Base-by-base conservation (phyloP, 495 filamentous ascomycete genomes). In the Penicillium odoratum region DNA sequence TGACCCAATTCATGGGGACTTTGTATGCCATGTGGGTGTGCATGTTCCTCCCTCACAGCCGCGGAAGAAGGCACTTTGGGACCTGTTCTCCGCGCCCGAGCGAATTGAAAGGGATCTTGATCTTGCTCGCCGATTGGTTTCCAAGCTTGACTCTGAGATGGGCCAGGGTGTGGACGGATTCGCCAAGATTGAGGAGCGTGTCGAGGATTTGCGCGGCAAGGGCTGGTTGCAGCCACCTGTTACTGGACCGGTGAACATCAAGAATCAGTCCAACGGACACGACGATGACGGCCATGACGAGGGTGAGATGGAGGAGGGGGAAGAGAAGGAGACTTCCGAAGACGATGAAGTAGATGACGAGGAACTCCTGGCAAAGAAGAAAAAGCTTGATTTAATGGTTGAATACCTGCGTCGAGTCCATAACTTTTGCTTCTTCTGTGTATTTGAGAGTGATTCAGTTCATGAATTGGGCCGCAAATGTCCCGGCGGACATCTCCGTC, bases 381-480 rank as follows among this genome's bases (percentile, higher is more conserved):
- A 99, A 83, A 92, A 91, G 64, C 82, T 99, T 38, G 94, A 99
- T 71, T 76, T 99, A 51, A 81, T 94, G 71, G 93, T 99, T 36
- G 94, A 98, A 71, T 98, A 98, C 69, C 82, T 98, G 50, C 91
- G 94, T 36, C 86, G 94, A 13, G 93, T 97, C 51, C 94, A 93
- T 83, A 96, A 93, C 70, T 97, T 98, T 76, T 98, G 94, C 78
- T 97, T 98, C 78, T 98, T 97, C 78, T 98, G 94, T 73, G 94
- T 98, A 28, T 97, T 97, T 66, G 95, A 97, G 71, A 92, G 91
- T 70, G 94, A 98, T 70, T 97, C 93, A 0, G 86, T 98, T 38
- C 95, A 98, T 66, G 94, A 98, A 70, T 79, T 98, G 48, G 92
- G 88, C 30, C 84, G 95, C 51, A 98, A 98, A 74, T 98, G 94